Evolutionary conservation across 768 basidiomycete species (phyloP), one percentile per base, ranked within the genome.

Genomic region (Macrolepiota fuliginosa): DNA sequence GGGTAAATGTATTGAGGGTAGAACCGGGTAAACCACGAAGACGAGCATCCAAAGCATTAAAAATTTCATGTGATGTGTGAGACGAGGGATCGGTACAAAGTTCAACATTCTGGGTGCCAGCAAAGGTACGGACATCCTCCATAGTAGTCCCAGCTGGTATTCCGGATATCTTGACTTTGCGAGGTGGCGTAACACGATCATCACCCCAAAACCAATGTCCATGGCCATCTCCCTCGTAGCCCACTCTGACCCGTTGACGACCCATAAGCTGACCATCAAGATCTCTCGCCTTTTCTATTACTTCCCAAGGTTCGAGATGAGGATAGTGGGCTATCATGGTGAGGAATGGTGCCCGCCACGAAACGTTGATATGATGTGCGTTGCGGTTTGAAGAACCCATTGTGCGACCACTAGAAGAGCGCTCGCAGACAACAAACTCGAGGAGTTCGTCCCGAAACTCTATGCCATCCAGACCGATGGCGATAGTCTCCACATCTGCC

Each of bases 261-360:
- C 66, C 65, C 56, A 76, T 70, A 4, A 72, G 49, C 22, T 52
- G 63, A 17, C 74, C 71, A 51, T 86, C 64, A 35, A 87, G 69
- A 27, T 68, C 64, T 22, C 59, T 64, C 2, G 74, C 76, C 64
- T 78, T 80, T 25, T 60, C 63, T 29, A 66, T 58, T 0, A 82
- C 79, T 29, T 69, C 65, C 36, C 11, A 22, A 32, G 17, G 22
- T 0, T 65, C 66, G 55, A 73, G 64, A 3, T 71, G 69, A 4
- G 54, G 4, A 62, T 81, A 88, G 4, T 73, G 76, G 1, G 76
- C 84, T 19, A 82, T 63, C 62, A 81, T 78, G 1, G 77, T 70
- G 5, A 67, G 66, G 17, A 79, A 81, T 1, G 85, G 85, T 1
- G 72, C 70, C 6, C 69, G 74, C 83, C 86, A 89, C 11, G 77